A percentile compares a stretch with the other conserved stretches of the same genome.
phyloP scores from a whole-genome alignment of 1,284 basidiomycete species.

The Sutorius eximius region DNA sequence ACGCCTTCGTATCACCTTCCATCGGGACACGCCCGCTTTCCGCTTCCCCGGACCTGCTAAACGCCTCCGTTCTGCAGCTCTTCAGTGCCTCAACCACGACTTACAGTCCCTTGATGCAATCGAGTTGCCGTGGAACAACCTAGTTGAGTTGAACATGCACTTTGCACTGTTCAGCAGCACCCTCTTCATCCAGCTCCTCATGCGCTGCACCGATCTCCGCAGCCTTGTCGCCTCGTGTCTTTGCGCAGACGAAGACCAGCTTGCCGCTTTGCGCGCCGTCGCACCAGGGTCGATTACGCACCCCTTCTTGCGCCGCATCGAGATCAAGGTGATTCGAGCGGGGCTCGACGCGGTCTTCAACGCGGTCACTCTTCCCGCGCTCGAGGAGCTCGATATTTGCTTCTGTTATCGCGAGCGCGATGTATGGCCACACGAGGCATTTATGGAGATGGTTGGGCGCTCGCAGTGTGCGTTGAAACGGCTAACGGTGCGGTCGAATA shows the following conservation, averaged over 20 bases:
- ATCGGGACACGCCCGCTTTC: constrained; percentile 17
- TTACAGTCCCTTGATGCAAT: constrained; percentile 28
- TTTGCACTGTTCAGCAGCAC: constrained; percentile 29
- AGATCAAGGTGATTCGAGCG: constrained; percentile 32
- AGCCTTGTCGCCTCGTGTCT: constrained; percentile 26
- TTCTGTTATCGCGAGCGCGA: constrained; percentile 34
- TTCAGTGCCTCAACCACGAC: constrained; percentile 24
- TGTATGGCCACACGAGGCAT: constrained; percentile 30
- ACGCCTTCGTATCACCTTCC: constrained; percentile 25
- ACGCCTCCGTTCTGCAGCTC: constrained; percentile 19
- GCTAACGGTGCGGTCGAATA: constrained; percentile 29
- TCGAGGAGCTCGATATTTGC: constrained; percentile 35
- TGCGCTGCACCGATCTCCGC: constrained; percentile 23
- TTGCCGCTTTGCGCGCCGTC: constrained; percentile 8
- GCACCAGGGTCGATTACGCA: constrained; percentile 20
- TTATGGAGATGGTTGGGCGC: constrained; percentile 24
- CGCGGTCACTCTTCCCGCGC: constrained; percentile 25
- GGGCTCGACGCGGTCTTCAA: constrained; percentile 23
- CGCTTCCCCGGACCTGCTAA: constrained; percentile 19
- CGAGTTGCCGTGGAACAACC: constrained; percentile 26
- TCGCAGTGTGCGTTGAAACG: constrained; percentile 26
- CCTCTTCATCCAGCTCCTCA: constrained; percentile 28
- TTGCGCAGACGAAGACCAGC: constrained; percentile 19
- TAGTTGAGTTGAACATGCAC: constrained; percentile 30
- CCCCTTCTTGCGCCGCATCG: constrained; percentile 22